Percentiles rank a stretch among this genome's conserved stretches.
These are phyloP conservation scores for Cucurbita pepo DNA, from an alignment of 306 rosid genomes.

Conservation along the genomic window DNA sequence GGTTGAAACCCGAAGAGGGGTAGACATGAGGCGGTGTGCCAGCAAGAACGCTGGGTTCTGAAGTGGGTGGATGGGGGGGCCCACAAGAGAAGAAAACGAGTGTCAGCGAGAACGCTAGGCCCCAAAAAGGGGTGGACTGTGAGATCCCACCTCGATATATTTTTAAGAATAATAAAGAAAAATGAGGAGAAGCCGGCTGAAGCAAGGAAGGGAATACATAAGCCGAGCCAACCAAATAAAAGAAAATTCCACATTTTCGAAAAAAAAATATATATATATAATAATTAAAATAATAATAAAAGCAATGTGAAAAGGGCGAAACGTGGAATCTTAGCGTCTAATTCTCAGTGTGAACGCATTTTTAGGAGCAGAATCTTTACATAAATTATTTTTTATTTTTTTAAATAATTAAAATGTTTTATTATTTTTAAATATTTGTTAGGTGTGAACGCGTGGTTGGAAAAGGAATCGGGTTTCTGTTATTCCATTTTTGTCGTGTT, in stretches of 20 bases:
- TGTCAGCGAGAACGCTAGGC: no score
- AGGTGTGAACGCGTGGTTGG: not conserved
- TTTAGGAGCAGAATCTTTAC: not conserved
- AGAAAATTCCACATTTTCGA: not conserved
- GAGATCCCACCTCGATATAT: no score
- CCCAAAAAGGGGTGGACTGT: no score
- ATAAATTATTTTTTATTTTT: not conserved
- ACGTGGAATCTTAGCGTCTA: not conserved
- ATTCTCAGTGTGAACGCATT: not conserved
- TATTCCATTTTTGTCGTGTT: not conserved
- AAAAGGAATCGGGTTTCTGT: not conserved
- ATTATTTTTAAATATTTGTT: not conserved
- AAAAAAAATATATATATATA: not conserved
- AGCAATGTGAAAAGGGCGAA: not conserved
- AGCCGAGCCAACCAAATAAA: not conserved
- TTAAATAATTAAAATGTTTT: not conserved
- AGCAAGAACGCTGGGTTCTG: no score
- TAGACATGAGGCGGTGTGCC: no score
- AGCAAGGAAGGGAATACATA: not conserved
- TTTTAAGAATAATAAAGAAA: not conserved
- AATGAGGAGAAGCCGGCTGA: not conserved
- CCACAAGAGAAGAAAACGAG: no score
- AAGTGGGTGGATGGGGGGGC: no score
- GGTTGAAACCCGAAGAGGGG: no score
- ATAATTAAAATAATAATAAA: not conserved